These are phyloP conservation scores for Antitrichia curtipendula DNA, from an alignment of 225 moss, liverwort and hornwort species.

Conservation along the genomic window DNA sequence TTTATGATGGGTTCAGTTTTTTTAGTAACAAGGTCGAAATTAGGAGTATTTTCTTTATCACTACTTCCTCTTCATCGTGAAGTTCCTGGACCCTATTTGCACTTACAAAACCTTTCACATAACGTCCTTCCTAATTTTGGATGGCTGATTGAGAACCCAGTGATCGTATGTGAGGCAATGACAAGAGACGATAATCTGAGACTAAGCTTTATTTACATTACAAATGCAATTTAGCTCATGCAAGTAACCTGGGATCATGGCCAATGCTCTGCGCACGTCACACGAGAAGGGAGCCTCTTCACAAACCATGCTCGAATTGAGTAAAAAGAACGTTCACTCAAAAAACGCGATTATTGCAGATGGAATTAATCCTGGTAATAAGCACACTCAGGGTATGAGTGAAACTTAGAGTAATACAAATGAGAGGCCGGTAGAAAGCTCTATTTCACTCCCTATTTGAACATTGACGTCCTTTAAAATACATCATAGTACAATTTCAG, in stretches of 20 bases:
- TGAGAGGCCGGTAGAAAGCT: not conserved
- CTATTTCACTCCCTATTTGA: not conserved
- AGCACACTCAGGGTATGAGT: not conserved
- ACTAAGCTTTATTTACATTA: no score
- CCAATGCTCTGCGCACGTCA: not conserved
- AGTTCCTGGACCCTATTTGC: not conserved
- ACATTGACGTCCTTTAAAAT: not conserved
- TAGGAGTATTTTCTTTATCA: not conserved
- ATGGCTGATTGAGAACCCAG: not conserved
- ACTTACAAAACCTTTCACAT: not conserved
- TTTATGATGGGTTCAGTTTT: not conserved
- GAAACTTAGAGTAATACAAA: not conserved
- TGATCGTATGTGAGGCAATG: not conserved
- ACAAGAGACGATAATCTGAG: not conserved
- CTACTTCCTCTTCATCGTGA: not conserved
- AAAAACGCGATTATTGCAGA: not conserved
- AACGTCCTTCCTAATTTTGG: not conserved
- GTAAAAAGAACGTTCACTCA: not conserved
- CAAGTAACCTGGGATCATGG: not conserved
- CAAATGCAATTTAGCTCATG: not conserved
- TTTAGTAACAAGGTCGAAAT: not conserved
- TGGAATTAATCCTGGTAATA: not conserved
- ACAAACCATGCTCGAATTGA: not conserved
- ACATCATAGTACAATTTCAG: not conserved
- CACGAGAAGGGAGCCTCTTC: not conserved